Conservation (phyloP, 2,329 filamentous ascomycete genomes). For the Fusarium aywerte region DNA sequence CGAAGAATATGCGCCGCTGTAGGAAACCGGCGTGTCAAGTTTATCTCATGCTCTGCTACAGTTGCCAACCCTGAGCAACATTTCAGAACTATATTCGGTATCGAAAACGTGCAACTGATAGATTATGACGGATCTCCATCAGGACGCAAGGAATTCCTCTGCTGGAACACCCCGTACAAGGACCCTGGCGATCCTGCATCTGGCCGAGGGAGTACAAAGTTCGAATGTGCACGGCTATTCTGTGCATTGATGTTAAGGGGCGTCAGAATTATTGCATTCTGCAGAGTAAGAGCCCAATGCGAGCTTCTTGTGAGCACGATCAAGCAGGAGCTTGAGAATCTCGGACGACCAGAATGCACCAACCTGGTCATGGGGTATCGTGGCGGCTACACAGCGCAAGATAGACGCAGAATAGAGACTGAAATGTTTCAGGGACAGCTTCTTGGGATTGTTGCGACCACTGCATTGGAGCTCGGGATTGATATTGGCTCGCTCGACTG, state of each 20-base stretch:
- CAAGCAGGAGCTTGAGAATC: slow-evolving; percentile 76
- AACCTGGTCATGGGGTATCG: slow-evolving; percentile 93
- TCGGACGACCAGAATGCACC: slow-evolving; percentile 80
- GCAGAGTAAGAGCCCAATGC: slow-evolving; percentile 86
- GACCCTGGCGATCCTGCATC: slow-evolving; percentile 88
- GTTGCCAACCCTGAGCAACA: slow-evolving; percentile 92
- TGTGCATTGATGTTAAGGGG: slow-evolving; percentile 89
- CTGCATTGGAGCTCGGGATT: slow-evolving; percentile 90
- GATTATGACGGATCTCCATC: slow-evolving; percentile 95
- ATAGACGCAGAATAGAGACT: slow-evolving; percentile 85
- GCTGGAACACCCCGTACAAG: slow-evolving; percentile 97
- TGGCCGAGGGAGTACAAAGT: slow-evolving; percentile 83
- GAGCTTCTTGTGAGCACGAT: slow-evolving; percentile 85
- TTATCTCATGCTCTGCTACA: slow-evolving; percentile 96
- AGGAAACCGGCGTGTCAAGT: slow-evolving; percentile 85
- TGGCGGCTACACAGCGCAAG: slow-evolving; percentile 92
- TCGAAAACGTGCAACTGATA: slow-evolving; percentile 81
- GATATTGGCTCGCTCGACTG: slow-evolving; percentile 96
- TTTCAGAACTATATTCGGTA: slow-evolving; percentile 93
- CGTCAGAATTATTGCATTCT: slow-evolving; percentile 93
- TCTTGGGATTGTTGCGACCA: slow-evolving; percentile 92
- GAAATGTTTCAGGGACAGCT: slow-evolving; percentile 98
- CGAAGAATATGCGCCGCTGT: slow-evolving; percentile 89
- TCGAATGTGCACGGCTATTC: slow-evolving; percentile 89
- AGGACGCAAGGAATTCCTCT: slow-evolving; percentile 90